A percentile compares a stretch with the other conserved stretches of the same genome.
Evolutionary conservation across 2,329 filamentous ascomycete genomes (phyloP).

Genomic region (Calonectria fujianensis): DNA sequence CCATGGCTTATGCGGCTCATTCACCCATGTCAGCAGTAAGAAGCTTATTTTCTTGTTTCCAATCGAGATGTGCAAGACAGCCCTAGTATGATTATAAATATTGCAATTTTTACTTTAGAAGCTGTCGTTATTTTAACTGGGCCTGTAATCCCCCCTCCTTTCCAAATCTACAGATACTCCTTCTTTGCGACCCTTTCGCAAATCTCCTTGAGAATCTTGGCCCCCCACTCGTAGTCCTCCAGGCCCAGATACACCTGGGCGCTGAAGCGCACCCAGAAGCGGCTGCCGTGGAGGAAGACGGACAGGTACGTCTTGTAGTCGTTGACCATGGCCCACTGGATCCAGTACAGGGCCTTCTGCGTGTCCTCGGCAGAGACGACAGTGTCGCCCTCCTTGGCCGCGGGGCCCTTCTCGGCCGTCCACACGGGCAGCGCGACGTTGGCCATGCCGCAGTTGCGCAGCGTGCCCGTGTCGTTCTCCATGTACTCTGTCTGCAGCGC

Average conservation of each 20-base stretch:
- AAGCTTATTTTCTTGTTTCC: not conserved
- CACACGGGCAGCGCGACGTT: constrained; percentile 84
- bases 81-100: too few relatives aligned
- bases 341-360: constrained; percentile 72
- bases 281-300: constrained; percentile 75
- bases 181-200: constrained; percentile 63
- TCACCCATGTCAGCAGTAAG: constrained; percentile 13
- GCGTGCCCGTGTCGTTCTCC: constrained; percentile 77
- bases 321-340: constrained; percentile 70
- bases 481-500: constrained; percentile 82
- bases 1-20: constrained; percentile 5
- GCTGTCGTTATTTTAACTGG: too few relatives aligned
- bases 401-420: constrained; percentile 51
- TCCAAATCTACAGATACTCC: constrained; percentile 54
- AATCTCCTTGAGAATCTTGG: constrained; percentile 72
- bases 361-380: constrained; percentile 58
- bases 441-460: constrained; percentile 81
- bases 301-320: constrained; percentile 84
- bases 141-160: not conserved
- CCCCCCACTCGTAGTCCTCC: constrained; percentile 85
- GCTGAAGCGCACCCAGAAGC: constrained; percentile 83
- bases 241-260: constrained; percentile 90
- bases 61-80: not conserved
- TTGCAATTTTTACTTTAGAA: too few relatives aligned
- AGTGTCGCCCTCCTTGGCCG: constrained; percentile 54